A percentile compares a stretch with the other conserved stretches of the same genome.
Conservation (phyloP, 2,329 filamentous ascomycete genomes). For the Didymosphaeria variabile region DNA sequence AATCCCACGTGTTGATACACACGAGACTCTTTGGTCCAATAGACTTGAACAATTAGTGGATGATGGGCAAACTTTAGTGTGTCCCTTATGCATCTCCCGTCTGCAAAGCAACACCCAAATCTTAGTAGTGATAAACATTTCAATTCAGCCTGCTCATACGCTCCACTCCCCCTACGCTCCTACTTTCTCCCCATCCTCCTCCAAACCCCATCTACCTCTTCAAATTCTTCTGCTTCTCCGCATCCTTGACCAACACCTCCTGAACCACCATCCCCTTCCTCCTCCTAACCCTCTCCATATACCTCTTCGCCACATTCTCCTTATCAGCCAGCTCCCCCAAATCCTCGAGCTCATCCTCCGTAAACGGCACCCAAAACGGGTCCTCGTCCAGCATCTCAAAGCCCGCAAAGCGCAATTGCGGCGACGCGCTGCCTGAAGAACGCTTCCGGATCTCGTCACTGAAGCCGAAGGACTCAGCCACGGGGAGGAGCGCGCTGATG, state of each 20-base stretch:
- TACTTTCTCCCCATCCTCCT: too few relatives aligned
- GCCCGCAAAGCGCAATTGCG: conserved; percentile 91
- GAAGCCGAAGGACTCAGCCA: conserved; percentile 96
- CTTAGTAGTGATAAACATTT: too few relatives aligned
- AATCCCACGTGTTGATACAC: too few relatives aligned
- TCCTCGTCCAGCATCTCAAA: conserved; percentile 95
- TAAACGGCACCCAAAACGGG: conserved; percentile 97
- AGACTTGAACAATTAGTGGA: too few relatives aligned
- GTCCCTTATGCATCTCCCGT: too few relatives aligned
- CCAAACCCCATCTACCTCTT: conserved; percentile 59
- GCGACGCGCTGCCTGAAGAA: conserved; percentile 87
- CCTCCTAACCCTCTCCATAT: conserved; percentile 87
- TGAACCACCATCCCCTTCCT: conserved; percentile 89
- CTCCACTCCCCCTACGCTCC: too few relatives aligned
- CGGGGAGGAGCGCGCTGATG: conserved; percentile 85
- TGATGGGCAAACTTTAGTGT: too few relatives aligned
- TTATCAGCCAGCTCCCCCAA: conserved; percentile 90
- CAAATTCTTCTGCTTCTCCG: conserved; percentile 87
- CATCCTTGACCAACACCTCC: conserved; percentile 76
- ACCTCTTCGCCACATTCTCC: conserved; percentile 95
- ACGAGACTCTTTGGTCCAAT: too few relatives aligned
- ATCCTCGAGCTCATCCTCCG: conserved; percentile 96
- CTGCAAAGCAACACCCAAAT: too few relatives aligned
- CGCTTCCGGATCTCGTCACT: conserved; percentile 95
- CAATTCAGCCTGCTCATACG: too few relatives aligned